Percentiles rank a stretch among this genome's conserved stretches.
phyloP scores from a whole-genome alignment of 768 basidiomycete genomes.

The Boletellus ananas region DNA sequence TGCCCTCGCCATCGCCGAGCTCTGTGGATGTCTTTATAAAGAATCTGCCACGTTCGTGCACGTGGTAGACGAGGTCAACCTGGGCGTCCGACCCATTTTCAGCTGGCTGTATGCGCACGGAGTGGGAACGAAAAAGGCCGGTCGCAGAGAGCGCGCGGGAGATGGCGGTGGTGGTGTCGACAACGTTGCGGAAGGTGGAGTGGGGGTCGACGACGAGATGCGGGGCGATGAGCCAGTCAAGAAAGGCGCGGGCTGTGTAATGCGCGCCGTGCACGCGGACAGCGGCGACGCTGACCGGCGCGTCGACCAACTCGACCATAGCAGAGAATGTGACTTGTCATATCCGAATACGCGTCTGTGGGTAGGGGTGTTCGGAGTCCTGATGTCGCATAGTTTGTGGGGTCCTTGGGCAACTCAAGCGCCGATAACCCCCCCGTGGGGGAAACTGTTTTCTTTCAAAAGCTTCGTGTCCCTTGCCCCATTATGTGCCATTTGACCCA shows the following conservation, averaged over 20 bases:
- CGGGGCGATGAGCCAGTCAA: slow-evolving; percentile 74
- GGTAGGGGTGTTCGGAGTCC: no score
- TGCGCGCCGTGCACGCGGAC: slow-evolving; percentile 79
- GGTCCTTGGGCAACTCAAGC: no score
- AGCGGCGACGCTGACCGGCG: slow-evolving; percentile 64
- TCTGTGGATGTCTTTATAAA: slow-evolving; percentile 84
- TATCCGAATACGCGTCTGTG: no score
- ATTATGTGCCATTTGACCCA: no score
- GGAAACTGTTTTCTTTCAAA: no score
- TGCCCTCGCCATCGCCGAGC: slow-evolving; percentile 90
- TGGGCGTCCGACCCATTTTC: slow-evolving; percentile 53
- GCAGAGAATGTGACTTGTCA: neutral
- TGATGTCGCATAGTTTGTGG: no score
- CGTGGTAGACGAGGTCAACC: slow-evolving; percentile 76
- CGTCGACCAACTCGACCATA: slow-evolving; percentile 39
- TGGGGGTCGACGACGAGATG: slow-evolving; percentile 34
- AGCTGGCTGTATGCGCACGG: slow-evolving; percentile 58
- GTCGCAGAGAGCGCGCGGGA: slow-evolving; percentile 64
- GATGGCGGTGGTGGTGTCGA: slow-evolving; percentile 67
- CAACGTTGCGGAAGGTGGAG: slow-evolving; percentile 55
- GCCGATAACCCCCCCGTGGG: no score
- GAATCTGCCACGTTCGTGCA: slow-evolving; percentile 71
- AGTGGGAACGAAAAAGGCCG: slow-evolving; percentile 71
- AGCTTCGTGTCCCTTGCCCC: no score
- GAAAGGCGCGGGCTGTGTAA: slow-evolving; percentile 74